Evolutionary conservation across 306 rosid species (phyloP).

Genomic region (Prunus kanzakura): DNA sequence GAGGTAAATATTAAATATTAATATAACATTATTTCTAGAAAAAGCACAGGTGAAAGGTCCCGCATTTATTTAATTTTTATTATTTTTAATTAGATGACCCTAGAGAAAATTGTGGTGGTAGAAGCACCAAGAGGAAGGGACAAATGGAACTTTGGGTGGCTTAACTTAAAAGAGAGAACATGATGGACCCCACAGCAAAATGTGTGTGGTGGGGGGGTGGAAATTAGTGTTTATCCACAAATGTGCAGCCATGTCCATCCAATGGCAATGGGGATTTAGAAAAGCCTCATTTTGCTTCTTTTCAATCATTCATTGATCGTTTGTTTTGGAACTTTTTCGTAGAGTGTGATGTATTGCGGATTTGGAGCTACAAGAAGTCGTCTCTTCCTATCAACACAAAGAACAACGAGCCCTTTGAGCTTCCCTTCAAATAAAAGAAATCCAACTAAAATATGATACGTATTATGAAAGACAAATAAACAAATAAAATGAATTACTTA

Average conservation of each 20-base stretch:
- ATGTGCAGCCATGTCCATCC: background rate
- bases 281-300: background rate
- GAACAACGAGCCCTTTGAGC: background rate
- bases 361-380: background rate
- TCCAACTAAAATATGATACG: background rate
- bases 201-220: conserved; percentile 28
- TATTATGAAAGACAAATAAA: background rate
- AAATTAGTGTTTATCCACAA: conserved; percentile 30
- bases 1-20: too few species aligned
- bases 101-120: background rate
- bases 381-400: background rate
- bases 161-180: background rate
- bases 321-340: background rate
- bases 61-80: too few species aligned
- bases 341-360: background rate
- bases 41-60: too few species aligned
- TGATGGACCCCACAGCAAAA: conserved; percentile 16
- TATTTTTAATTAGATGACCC: too few species aligned
- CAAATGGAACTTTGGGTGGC: conserved; percentile 19
- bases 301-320: background rate
- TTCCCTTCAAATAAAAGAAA: background rate
- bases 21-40: too few species aligned
- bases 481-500: too few species aligned
- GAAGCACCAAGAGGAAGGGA: conserved; percentile 1
- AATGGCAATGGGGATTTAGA: background rate